A percentile compares a stretch with the other conserved stretches of the same genome.
Conservation (phyloP, 352 stramenopile genomes). For the Pythium apleroticum region DNA sequence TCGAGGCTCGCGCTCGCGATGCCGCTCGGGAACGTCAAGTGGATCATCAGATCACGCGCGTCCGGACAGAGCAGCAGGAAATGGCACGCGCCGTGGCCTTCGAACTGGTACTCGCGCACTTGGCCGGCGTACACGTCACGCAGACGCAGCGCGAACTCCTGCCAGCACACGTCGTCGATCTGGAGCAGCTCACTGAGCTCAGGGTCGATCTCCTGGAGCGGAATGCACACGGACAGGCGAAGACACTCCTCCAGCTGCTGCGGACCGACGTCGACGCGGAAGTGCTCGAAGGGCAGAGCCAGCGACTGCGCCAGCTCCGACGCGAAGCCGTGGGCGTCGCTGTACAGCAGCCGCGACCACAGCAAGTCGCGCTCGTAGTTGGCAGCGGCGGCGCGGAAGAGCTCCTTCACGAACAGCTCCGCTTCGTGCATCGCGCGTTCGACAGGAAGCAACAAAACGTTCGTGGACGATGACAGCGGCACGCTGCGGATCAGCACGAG, state of each 20-base stretch:
- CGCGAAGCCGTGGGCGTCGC: slow-evolving; percentile 49
- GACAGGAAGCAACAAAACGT: slow-evolving; percentile 45
- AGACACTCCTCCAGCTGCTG: slow-evolving; percentile 87
- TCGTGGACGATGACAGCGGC: slow-evolving; percentile 27
- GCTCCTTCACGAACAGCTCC: slow-evolving; percentile 71
- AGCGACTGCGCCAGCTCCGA: slow-evolving; percentile 55
- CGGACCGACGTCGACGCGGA: slow-evolving; percentile 70
- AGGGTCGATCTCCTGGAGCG: slow-evolving; percentile 76
- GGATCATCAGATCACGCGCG: slow-evolving; percentile 87
- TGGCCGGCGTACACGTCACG: slow-evolving; percentile 76
- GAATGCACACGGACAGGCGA: slow-evolving; percentile 75
- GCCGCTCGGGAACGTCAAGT: slow-evolving; percentile 65
- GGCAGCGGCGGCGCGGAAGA: slow-evolving; percentile 73
- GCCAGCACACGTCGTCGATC: slow-evolving; percentile 72
- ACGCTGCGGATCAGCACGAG: slow-evolving; percentile 65
- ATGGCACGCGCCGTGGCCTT: slow-evolving; percentile 69
- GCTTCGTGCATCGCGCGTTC: slow-evolving; percentile 75
- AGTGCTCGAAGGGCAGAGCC: slow-evolving; percentile 53
- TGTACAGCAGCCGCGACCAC: slow-evolving; percentile 81
- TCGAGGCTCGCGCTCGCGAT: slow-evolving; percentile 18
- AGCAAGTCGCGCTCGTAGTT: slow-evolving; percentile 87
- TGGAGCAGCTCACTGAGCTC: slow-evolving; percentile 62
- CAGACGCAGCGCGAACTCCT: slow-evolving; percentile 73
- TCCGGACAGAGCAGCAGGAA: slow-evolving; percentile 79
- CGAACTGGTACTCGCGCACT: slow-evolving; percentile 86